These are phyloP conservation scores for Penicillium italicum DNA, from an alignment of 2,329 filamentous ascomycete species.

Conservation along the genomic window DNA sequence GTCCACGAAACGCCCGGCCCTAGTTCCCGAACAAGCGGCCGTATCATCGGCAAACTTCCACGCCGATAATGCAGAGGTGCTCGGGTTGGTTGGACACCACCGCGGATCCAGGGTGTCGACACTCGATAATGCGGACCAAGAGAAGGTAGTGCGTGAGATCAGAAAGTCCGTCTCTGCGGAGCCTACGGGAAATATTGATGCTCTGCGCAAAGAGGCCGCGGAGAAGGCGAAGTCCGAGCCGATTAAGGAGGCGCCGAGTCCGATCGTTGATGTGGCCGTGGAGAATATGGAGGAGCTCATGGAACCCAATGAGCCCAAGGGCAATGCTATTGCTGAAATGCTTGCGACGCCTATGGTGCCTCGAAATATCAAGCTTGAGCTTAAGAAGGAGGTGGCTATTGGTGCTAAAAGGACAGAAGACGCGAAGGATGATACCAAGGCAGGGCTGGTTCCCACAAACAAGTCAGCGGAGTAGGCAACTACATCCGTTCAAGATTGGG, in stretches of 20 bases:
- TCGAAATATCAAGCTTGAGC: background rate
- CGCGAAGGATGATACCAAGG: constrained; percentile 13
- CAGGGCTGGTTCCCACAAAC: background rate
- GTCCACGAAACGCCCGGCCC: constrained; percentile 27
- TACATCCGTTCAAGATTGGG: constrained; percentile 18
- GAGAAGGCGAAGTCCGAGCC: constrained; percentile 23
- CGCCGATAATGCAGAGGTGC: constrained; percentile 34
- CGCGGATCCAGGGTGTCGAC: constrained; percentile 37
- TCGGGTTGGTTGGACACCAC: constrained; percentile 41
- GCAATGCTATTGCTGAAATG: constrained; percentile 3
- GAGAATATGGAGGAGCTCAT: constrained; percentile 4
- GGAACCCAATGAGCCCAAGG: constrained; percentile 7
- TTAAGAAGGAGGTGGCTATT: background rate
- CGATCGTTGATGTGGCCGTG: background rate
- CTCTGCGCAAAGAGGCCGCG: constrained; percentile 31
- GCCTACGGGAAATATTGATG: constrained; percentile 24
- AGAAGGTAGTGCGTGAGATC: constrained; percentile 37
- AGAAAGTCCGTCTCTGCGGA: constrained; percentile 36
- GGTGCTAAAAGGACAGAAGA: background rate
- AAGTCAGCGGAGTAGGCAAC: constrained; percentile 12
- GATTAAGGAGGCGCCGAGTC: constrained; percentile 23
- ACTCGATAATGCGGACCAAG: constrained; percentile 33
- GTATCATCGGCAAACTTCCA: constrained; percentile 40
- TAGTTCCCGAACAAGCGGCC: constrained; percentile 36
- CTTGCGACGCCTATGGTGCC: constrained; percentile 1